Conservation (phyloP, 2,329 filamentous ascomycete genomes). For the Rhinocladiella similis region DNA sequence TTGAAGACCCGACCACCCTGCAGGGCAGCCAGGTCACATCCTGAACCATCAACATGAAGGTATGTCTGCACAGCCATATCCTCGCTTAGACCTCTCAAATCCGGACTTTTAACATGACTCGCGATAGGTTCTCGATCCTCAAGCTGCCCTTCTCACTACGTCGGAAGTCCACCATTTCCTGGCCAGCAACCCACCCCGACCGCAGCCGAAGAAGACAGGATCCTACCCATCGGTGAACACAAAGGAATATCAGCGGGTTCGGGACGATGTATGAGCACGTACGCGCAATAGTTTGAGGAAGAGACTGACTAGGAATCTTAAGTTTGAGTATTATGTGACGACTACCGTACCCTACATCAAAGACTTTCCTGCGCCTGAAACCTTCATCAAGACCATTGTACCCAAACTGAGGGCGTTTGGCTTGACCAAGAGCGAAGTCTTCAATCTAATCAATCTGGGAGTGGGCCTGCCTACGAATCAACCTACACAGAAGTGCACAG, state of each 20-base stretch:
- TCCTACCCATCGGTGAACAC: conserved; percentile 39
- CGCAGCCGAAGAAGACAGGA: conserved; percentile 22
- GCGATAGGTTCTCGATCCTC: conserved; percentile 44
- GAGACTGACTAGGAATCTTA: conserved; percentile 7
- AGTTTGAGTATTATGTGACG: conserved; percentile 20
- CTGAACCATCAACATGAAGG: conserved; percentile 9
- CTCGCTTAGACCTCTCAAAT: too few relatives aligned
- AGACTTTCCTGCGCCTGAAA: conserved; percentile 37
- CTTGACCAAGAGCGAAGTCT: conserved; percentile 48
- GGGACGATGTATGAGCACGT: conserved; percentile 42
- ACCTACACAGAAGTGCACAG: not conserved
- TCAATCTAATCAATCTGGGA: conserved; percentile 49
- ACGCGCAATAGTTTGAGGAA: not conserved
- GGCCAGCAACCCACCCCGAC: conserved; percentile 41
- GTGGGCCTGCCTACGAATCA: conserved; percentile 35
- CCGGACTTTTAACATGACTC: too few relatives aligned
- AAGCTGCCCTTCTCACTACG: conserved; percentile 46
- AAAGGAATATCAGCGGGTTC: conserved; percentile 47
- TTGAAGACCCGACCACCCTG: too few relatives aligned
- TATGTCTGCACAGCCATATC: not conserved
- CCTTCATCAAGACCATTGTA: conserved; percentile 40
- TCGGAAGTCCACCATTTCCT: conserved; percentile 46
- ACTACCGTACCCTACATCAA: conserved; percentile 21
- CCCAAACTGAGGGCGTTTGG: conserved; percentile 39
- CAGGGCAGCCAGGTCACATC: too few relatives aligned